Evolutionary conservation across 1,139 yeast genomes (phyloP).

Genomic region (Candida sp.): DNA sequence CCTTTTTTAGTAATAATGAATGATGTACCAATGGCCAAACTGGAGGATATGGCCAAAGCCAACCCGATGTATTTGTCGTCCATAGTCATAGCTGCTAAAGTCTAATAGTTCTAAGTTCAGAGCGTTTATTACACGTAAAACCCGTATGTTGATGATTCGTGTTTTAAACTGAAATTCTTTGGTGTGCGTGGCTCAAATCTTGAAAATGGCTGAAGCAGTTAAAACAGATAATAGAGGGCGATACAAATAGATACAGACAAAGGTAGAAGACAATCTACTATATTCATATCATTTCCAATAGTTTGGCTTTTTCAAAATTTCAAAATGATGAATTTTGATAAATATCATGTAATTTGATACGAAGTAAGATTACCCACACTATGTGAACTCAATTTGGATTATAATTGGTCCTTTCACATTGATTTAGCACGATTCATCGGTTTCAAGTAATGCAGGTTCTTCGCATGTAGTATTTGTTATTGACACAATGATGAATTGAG

Average conservation of each 20-base stretch:
- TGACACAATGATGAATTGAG: not conserved
- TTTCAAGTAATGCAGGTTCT: too few relatives aligned
- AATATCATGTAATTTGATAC: too few relatives aligned
- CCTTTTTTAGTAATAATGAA: constrained; percentile 91
- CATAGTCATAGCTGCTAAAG: constrained; percentile 16
- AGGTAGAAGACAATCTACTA: too few relatives aligned
- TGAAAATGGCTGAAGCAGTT: not conserved
- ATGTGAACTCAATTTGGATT: too few relatives aligned
- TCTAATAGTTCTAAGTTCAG: not conserved
- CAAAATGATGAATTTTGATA: too few relatives aligned
- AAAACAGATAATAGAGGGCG: not conserved
- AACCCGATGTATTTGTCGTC: constrained; percentile 90
- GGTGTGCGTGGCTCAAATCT: not conserved
- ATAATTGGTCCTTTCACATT: too few relatives aligned
- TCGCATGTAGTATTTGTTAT: too few relatives aligned
- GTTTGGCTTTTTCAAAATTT: too few relatives aligned
- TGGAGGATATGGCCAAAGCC: constrained; percentile 83
- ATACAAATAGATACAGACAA: too few relatives aligned
- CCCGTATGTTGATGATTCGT: not conserved
- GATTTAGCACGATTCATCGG: too few relatives aligned
- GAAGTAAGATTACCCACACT: too few relatives aligned
- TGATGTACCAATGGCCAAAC: constrained; percentile 87
- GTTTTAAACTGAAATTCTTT: not conserved
- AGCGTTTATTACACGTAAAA: not conserved
- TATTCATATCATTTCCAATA: too few relatives aligned